These are phyloP conservation scores for Triticum monococcum DNA, from an alignment of 176 grass and related monocot genomes.

Conservation along the genomic window DNA sequence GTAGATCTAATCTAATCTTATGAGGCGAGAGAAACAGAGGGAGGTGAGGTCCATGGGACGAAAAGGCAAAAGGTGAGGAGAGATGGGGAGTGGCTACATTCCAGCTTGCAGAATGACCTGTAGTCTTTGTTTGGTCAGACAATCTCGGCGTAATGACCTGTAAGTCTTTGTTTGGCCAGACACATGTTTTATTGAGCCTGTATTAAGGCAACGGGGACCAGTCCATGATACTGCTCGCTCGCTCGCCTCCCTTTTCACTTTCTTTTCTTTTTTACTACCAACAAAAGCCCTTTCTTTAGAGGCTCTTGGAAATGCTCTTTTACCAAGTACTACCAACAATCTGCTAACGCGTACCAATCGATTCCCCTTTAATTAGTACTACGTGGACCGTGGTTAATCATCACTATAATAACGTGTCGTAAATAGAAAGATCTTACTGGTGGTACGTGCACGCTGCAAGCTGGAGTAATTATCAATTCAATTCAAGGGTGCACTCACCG, in stretches of 20 bases:
- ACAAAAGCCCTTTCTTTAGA: no score
- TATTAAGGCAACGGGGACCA: background rate
- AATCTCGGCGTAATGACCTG: background rate
- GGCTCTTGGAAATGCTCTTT: no score
- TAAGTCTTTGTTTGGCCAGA: slow-evolving; percentile 18
- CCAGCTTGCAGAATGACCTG: slow-evolving; percentile 4
- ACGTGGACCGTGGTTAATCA: background rate
- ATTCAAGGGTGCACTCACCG: slow-evolving; percentile 31
- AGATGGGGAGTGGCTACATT: background rate
- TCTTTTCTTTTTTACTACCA: no score
- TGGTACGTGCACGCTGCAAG: background rate
- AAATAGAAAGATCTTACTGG: background rate
- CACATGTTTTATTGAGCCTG: slow-evolving; percentile 8
- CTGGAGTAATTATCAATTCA: background rate
- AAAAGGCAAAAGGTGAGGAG: slow-evolving; percentile 13
- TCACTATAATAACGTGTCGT: background rate
- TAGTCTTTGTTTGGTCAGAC: slow-evolving; percentile 9
- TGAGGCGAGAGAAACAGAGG: no score
- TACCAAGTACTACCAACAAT: no score
- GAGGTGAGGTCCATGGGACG: background rate
- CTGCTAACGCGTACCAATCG: no score
- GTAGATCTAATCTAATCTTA: no score
- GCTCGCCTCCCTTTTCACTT: background rate
- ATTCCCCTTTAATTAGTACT: background rate
- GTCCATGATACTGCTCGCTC: background rate